Evolutionary conservation across 306 rosid genomes (phyloP).

Genomic region (Cyclanthera cordifolia): DNA sequence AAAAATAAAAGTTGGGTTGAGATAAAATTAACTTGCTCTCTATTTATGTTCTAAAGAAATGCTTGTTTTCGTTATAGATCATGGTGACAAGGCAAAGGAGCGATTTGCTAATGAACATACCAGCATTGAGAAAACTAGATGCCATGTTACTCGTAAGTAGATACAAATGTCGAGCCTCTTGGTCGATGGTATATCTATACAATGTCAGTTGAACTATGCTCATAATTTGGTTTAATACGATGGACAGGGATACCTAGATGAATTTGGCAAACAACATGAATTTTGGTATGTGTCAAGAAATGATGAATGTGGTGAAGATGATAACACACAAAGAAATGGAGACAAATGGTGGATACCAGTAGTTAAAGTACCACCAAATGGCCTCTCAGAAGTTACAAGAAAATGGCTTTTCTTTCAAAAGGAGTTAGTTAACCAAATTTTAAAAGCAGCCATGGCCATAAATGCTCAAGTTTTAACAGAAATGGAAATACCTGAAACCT

Average conservation of each 20-base stretch:
- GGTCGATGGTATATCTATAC: too few species aligned
- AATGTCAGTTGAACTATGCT: too few species aligned
- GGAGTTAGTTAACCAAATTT: slow-evolving; percentile 64
- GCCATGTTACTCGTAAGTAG: slow-evolving; percentile 76
- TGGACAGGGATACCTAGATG: slow-evolving; percentile 52
- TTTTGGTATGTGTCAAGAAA: slow-evolving; percentile 64
- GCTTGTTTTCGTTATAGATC: slow-evolving; percentile 34
- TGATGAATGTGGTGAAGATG: slow-evolving; percentile 30
- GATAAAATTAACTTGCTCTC: too few species aligned
- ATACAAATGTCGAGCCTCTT: too few species aligned
- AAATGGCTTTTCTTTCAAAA: slow-evolving; percentile 59
- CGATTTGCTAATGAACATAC: slow-evolving; percentile 78
- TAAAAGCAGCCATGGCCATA: slow-evolving; percentile 93
- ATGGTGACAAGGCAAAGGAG: slow-evolving; percentile 77
- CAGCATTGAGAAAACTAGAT: slow-evolving; percentile 77
- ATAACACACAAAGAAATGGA: slow-evolving; percentile 31
- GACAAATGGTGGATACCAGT: slow-evolving; percentile 91
- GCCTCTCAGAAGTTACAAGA: slow-evolving; percentile 46
- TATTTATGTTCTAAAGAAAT: not conserved
- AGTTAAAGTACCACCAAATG: slow-evolving; percentile 56
- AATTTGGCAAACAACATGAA: slow-evolving; percentile 51
- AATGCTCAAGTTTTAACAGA: slow-evolving; percentile 75
- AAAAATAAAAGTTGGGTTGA: too few species aligned
- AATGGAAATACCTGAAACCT: slow-evolving; percentile 72
- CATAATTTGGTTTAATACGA: not conserved